Evolutionary conservation across 23 red algal species (phyloP).

Genomic region (Pyropia yezoensis): DNA sequence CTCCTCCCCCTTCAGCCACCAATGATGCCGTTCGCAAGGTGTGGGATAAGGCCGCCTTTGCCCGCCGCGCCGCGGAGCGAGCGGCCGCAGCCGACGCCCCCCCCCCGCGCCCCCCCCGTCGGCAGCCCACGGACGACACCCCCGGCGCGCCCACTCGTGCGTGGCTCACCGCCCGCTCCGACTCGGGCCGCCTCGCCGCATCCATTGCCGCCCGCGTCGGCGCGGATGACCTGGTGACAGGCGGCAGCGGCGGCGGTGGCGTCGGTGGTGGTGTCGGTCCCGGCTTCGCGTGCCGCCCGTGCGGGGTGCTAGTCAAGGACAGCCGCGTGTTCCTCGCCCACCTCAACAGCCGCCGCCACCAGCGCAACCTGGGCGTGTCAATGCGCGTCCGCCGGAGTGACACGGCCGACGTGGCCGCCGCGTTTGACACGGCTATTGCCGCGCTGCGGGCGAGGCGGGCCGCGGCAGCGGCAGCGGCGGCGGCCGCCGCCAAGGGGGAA

Average conservation of each 20-base stretch:
- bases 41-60: slow-evolving; percentile 50
- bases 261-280: background rate
- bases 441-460: no score
- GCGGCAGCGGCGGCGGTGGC: background rate
- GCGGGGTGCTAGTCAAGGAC: slow-evolving; percentile 62
- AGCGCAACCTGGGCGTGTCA: slow-evolving; percentile 56
- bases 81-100: slow-evolving; percentile 11
- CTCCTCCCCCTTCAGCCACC: background rate
- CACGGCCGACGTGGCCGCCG: slow-evolving; percentile 24
- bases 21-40: slow-evolving; percentile 25
- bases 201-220: slow-evolving; percentile 37
- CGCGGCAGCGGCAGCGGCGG: no score
- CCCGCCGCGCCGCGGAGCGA: slow-evolving; percentile 26
- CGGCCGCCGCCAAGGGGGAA: no score
- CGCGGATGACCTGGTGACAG: slow-evolving; percentile 24
- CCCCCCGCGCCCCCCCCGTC: slow-evolving; percentile 14
- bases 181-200: slow-evolving; percentile 1
- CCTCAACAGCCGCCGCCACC: slow-evolving; percentile 69
- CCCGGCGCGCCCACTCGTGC: slow-evolving; percentile 42
- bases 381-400: slow-evolving; percentile 51
- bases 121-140: slow-evolving; percentile 27
- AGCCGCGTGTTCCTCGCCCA: slow-evolving; percentile 49
- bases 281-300: slow-evolving; percentile 65
- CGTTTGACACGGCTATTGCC: slow-evolving; percentile 36
- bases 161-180: slow-evolving; percentile 20